These are phyloP conservation scores for Penicillium desertorum DNA, from an alignment of 495 filamentous ascomycete species.

Conservation along the genomic window DNA sequence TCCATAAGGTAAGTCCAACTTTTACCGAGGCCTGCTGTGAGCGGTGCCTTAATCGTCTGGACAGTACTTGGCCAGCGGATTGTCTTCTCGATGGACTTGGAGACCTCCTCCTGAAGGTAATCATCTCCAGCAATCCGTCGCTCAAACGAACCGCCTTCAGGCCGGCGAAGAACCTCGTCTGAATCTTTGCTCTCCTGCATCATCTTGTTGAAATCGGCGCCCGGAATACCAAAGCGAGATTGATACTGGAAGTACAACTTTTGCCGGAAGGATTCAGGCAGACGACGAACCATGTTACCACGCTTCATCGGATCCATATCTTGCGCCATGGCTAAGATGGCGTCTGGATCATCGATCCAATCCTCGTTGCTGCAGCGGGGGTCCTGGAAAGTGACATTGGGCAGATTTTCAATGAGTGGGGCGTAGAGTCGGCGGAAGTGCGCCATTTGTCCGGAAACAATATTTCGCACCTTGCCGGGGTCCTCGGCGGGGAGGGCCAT, in stretches of 20 bases:
- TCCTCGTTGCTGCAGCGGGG: slow-evolving; percentile 55
- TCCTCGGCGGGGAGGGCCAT: slow-evolving; percentile 89
- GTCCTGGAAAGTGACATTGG: slow-evolving; percentile 82
- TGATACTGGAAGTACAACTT: slow-evolving; percentile 94
- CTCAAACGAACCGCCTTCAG: slow-evolving; percentile 82
- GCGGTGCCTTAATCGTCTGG: slow-evolving; percentile 75
- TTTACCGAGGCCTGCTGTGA: slow-evolving; percentile 70
- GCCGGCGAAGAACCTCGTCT: slow-evolving; percentile 62
- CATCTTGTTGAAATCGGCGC: slow-evolving; percentile 80
- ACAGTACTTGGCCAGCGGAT: slow-evolving; percentile 86
- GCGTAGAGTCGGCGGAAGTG: slow-evolving; percentile 90
- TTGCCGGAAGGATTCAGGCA: slow-evolving; percentile 83
- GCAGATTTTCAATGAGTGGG: slow-evolving; percentile 83
- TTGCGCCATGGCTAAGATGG: slow-evolving; percentile 65
- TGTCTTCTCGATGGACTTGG: slow-evolving; percentile 74
- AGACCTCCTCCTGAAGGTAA: slow-evolving; percentile 64
- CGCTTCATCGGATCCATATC: slow-evolving; percentile 89
- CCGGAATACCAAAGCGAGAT: slow-evolving; percentile 81
- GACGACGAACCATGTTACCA: slow-evolving; percentile 91
- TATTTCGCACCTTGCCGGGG: slow-evolving; percentile 88
- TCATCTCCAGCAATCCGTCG: slow-evolving; percentile 72
- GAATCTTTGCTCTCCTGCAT: slow-evolving; percentile 66
- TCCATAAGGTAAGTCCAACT: slow-evolving; percentile 76
- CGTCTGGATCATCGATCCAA: slow-evolving; percentile 65
- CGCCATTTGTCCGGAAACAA: slow-evolving; percentile 83